Percentiles rank a stretch among this genome's conserved stretches.
phyloP scores from a whole-genome alignment of 2,329 filamentous ascomycete genomes.

The Akanthomyces muscarius region DNA sequence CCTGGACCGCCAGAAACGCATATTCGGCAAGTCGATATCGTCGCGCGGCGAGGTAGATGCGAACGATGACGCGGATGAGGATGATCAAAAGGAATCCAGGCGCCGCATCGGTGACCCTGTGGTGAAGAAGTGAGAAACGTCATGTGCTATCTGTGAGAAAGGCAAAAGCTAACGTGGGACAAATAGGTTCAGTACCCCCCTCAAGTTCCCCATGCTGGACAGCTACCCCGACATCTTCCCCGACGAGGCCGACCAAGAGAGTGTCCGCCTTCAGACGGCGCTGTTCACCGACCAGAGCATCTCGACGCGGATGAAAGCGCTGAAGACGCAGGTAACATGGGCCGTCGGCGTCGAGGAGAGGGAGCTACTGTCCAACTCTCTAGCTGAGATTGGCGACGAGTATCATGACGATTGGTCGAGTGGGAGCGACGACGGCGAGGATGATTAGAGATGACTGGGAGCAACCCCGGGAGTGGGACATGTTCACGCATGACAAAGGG shows the following conservation, averaged over 20 bases:
- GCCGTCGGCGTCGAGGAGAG: slow-evolving; percentile 71
- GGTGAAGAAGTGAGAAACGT: slow-evolving; percentile 11
- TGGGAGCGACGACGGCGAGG: slow-evolving; percentile 62
- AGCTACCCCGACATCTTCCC: slow-evolving; percentile 78
- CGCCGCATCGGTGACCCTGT: slow-evolving; percentile 19
- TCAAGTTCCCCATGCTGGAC: slow-evolving; percentile 73
- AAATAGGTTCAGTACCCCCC: slow-evolving; percentile 42
- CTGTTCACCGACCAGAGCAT: slow-evolving; percentile 73
- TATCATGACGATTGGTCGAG: slow-evolving; percentile 87
- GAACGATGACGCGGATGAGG: slow-evolving; percentile 9
- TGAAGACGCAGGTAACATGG: slow-evolving; percentile 62
- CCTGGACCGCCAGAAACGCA: slow-evolving; percentile 10
- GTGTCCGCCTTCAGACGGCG: slow-evolving; percentile 47
- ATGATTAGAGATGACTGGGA: slow-evolving; percentile 29
- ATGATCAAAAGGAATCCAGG: slow-evolving; percentile 14
- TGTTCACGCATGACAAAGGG: background rate
- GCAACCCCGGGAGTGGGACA: too few relatives aligned
- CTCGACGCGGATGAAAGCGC: slow-evolving; percentile 60
- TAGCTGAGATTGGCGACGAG: slow-evolving; percentile 79
- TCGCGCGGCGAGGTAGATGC: slow-evolving; percentile 11
- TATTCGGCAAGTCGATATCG: slow-evolving; percentile 19
- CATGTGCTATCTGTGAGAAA: background rate
- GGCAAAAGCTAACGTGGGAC: background rate
- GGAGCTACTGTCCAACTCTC: slow-evolving; percentile 74
- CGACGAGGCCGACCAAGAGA: slow-evolving; percentile 32